Conservation (phyloP, 352 stramenopile genomes). For the Globisporangium parvum region DNA sequence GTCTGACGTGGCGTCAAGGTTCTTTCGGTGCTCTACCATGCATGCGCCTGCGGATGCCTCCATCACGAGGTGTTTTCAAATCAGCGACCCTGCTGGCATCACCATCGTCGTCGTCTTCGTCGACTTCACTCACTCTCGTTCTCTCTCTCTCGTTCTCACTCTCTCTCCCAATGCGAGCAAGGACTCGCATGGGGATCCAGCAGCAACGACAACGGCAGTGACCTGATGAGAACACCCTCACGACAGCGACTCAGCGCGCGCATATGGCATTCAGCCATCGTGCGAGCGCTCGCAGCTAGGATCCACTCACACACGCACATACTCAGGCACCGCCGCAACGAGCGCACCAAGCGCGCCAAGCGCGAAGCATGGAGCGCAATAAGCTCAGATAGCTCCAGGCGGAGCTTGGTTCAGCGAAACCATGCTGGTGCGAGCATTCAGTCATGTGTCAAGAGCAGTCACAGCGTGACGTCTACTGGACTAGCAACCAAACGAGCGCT, state of each 20-base stretch:
- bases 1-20: not conserved
- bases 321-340: too few relatives aligned
- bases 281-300: too few relatives aligned
- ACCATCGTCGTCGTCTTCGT: not conserved
- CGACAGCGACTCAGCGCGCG: too few relatives aligned
- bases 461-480: too few relatives aligned
- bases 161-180: not conserved
- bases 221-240: too few relatives aligned
- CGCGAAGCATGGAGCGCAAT: conserved; percentile 5
- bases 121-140: not conserved
- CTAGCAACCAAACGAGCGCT: too few relatives aligned
- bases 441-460: too few relatives aligned
- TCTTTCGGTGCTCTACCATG: not conserved
- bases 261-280: too few relatives aligned
- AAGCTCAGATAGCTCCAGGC: conserved; percentile 11
- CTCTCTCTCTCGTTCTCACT: not conserved
- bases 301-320: too few relatives aligned
- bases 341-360: too few relatives aligned
- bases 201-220: too few relatives aligned
- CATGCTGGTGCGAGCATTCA: not conserved
- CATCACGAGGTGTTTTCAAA: not conserved
- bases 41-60: not conserved
- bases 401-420: conserved; percentile 8
- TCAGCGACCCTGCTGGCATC: not conserved
- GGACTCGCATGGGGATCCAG: too few relatives aligned